Base-by-base conservation (phyloP, 768 basidiomycete genomes). In the Psilocybe sp. region DNA sequence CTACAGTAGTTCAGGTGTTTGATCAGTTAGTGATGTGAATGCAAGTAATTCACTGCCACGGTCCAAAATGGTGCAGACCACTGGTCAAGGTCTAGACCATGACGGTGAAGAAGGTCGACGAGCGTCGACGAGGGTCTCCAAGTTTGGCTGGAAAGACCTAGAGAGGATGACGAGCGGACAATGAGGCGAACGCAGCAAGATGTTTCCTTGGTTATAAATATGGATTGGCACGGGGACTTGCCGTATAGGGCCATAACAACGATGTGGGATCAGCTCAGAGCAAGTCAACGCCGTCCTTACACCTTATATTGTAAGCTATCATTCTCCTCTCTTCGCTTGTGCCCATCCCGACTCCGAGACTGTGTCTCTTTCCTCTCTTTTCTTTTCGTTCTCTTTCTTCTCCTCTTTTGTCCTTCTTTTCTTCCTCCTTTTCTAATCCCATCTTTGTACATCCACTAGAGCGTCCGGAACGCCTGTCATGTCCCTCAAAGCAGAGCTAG, bases 401-500 rank as follows among this genome's bases (percentile, higher is more conserved):
- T 48, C 44, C 41, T 53, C 49, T 61, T n/a, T 58, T 56, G 60
- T 57, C 46, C 54, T 58, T 53, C 52, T 54, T 54, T 59, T 48
- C 59, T 64, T 59, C 47, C 53, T 60, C 59, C 62, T 58, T 56
- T 63, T 59, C 54, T 55, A 54, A 51, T 48, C 51, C 52, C 64
- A 56, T 59, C 56, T 56, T 56, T 19, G 54, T 58, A 55, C 54
- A 49, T 52, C 52, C 50, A 57, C 50, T 44, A 53, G 51, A 57
- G 69, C 69, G 70, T 70, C 71, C 46, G 72, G 71, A 64, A 71
- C 70, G 70, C 66, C 67, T 50, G 60, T 44, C 57, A 61, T 81
- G 80, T 84, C 84, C 52, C 76, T 85, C 64, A 85, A 84, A 70
- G 82, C 77, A 53, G 84, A 85, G 76, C 81, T 98, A 38, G 89